Conservation (phyloP, 108 stramenopile genomes). For the Pinguiococcus pyrenoidosus region DNA sequence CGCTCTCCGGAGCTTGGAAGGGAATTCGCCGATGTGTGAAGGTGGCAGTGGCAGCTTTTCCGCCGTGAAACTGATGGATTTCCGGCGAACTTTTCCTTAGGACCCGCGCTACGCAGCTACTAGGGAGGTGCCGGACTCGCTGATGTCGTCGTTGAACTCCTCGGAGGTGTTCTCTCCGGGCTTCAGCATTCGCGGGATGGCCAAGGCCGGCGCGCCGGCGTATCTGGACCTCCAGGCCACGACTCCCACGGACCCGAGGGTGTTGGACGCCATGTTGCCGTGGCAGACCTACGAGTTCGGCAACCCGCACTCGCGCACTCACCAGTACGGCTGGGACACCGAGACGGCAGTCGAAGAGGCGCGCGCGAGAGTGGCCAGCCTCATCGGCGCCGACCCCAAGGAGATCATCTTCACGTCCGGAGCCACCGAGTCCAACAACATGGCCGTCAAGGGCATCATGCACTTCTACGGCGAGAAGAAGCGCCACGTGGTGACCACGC, state of each 20-base stretch:
- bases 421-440: constrained; percentile 95
- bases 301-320: constrained; percentile 96
- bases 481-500: constrained; percentile 93
- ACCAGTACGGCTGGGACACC: constrained; percentile 92
- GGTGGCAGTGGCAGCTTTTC: too few species aligned
- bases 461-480: constrained; percentile 71
- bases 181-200: too few species aligned
- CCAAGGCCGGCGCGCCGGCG: too few species aligned
- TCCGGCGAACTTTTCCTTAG: too few species aligned
- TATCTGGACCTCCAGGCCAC: constrained; percentile 83
- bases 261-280: constrained; percentile 92
- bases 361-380: constrained; percentile 64
- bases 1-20: too few species aligned
- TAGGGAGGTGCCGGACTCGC: too few species aligned
- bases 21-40: too few species aligned
- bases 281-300: constrained; percentile 61
- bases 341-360: constrained; percentile 78
- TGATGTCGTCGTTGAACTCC: too few species aligned
- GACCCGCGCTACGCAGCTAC: too few species aligned
- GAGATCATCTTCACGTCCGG: constrained; percentile 97
- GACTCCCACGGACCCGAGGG: constrained; percentile 95
- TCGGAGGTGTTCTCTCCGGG: constrained; percentile 20
- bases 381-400: constrained; percentile 75
- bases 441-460: constrained; percentile 92
- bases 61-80: too few species aligned